Base-by-base conservation (phyloP, 2,329 filamentous ascomycete species). In the Plenodomus tracheiphilus region DNA sequence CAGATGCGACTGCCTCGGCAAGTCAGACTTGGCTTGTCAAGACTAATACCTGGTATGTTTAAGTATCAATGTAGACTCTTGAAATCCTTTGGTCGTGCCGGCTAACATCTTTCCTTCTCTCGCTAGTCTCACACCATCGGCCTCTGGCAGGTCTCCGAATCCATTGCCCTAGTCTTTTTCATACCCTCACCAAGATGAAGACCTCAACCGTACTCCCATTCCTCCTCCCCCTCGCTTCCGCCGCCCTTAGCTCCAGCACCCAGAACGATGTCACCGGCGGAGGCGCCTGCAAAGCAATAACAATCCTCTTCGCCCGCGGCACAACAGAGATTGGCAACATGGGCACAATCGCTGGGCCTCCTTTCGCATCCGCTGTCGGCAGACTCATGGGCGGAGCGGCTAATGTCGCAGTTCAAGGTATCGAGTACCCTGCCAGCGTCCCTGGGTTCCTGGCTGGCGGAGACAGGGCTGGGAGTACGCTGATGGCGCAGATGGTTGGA, bases 251-350 rank as follows among this genome's bases (percentile, higher is more conserved):
- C 15, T 61, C 54, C 19, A 46, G 28, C 10, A 62, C 57, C 0
- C 59, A 67, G 38, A 66, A 65, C 43, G 67, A 70, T 40, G 51
- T 70, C 32, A 63, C 49, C 16, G 58, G 56, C 36, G 58, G 61
- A 38, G 49, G 56, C n/a, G 58, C 46, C 39, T 80, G 77, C 65
- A 76, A 75, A 28, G 61, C 71, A 25, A 73, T 80, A 52, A 83
- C 79, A 7, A 65, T 84, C 43, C 77, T 84, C 57, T 84, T 80
- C 56, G 81, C 81, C n/a, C 76, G 81, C 16, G 81, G 81, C 8
- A 82, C 81, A 3, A 77, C 74, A 5, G 79, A 83, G 65, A 30
- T 53, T 1, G 80, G 79, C 35, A 83, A 81, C 56, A 77, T 84
- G 41, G 81, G 81, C 18, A 61, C 59, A 19, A 51, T 77, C 5